phyloP scores from a whole-genome alignment of 192 early-diverging fungal species.

The Jimgerdemannia lactiflua region DNA sequence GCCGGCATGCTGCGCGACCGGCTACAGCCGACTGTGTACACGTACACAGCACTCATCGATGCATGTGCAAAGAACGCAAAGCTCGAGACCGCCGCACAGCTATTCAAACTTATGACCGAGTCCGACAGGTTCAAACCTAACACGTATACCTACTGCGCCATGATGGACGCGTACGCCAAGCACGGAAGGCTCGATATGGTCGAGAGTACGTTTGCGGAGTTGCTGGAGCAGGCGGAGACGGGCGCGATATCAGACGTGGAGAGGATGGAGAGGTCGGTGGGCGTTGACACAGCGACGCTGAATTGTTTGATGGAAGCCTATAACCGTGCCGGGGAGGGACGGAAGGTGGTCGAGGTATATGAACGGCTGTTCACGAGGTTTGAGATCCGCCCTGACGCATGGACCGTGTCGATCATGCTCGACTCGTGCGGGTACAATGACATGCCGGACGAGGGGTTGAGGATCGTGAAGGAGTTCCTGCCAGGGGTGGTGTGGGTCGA shows the following conservation, averaged over 20 bases:
- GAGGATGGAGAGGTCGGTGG: background rate
- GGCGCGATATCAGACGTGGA: background rate
- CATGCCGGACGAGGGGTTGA: background rate
- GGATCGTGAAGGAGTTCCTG: background rate
- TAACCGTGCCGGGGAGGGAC: constrained; percentile 29
- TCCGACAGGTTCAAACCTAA: constrained; percentile 18
- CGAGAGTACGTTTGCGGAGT: background rate
- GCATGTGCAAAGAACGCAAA: constrained; percentile 17
- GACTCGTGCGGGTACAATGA: background rate
- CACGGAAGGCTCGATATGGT: constrained; percentile 11
- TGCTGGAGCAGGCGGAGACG: background rate
- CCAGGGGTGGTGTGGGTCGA: background rate
- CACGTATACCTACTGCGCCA: constrained; percentile 26
- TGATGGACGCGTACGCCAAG: constrained; percentile 21
- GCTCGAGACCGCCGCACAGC: constrained; percentile 26
- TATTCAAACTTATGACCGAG: constrained; percentile 30
- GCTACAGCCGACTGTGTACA: constrained; percentile 26
- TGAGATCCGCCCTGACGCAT: background rate
- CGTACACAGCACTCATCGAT: constrained; percentile 29
- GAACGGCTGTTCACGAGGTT: constrained; percentile 4
- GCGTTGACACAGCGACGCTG: constrained; percentile 22
- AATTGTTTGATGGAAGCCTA: constrained; percentile 46
- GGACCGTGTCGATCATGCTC: background rate
- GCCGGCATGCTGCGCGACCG: constrained; percentile 18
- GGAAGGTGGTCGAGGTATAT: constrained; percentile 35